Base-by-base conservation (phyloP, 805 yeast genomes). In the Metschnikowia chrysomelidarum region DNA sequence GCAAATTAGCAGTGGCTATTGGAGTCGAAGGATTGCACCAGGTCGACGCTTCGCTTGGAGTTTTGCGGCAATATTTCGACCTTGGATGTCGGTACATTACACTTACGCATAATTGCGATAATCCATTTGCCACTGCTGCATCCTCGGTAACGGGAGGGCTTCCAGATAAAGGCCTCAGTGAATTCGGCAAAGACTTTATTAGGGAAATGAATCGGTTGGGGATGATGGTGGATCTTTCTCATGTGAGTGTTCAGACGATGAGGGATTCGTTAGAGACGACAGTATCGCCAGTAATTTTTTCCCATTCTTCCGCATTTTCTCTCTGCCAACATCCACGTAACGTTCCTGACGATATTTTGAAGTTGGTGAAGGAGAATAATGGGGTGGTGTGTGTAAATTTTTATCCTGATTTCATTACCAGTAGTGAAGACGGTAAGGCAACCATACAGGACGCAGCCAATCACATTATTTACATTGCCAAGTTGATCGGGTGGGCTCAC, bases 11-110 rank as follows among this genome's bases (percentile, higher is more conserved):
- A 1, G 57, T 73, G 25, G 65, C 77, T 4, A 38, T 75, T 41
- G 80, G 79, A 11, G 69, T 73, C 14, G 80, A 75, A 51, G 79
- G 80, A 4, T 53, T 74, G 19, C 80, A 75, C 49, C 78, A 73
- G 51, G 63, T 66, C 15, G 80, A 73, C 44, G 45, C 66, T 2
- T 71, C 78, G 2, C 45, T 74, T 11, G 77, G 67, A 11, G 75
- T 71, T 12, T 54, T 75, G 19, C 59, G 80, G 46, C 70, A 63
- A 46, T 75, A 69, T 47, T 67, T 51, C 43, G 74, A 69, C 5
- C 43, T 75, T 20, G 80, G 80, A 10, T 76, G 74, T n/a, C 46
- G 78, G 22, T 75, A 75, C 48, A 67, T 72, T 26, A 75, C 80
- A 0, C 49, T 75, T 34, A 74, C 79, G 0, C 79, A 74, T 40